Base-by-base conservation (phyloP, 2,329 filamentous ascomycete genomes). In the Monascus ruber region DNA sequence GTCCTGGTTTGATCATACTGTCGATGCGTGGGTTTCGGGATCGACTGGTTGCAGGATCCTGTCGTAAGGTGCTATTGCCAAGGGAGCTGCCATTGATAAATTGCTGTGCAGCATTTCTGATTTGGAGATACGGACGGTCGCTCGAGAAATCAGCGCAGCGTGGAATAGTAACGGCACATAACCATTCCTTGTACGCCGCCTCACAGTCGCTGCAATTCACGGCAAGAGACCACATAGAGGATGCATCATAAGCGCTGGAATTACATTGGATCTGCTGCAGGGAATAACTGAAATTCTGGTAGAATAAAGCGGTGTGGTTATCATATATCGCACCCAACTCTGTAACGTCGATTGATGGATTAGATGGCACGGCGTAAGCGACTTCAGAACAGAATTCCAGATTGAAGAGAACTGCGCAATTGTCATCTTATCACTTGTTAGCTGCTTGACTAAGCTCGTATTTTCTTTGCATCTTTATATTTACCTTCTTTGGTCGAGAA, bases 91-190 rank as follows among this genome's bases (percentile, higher is more conserved):
- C 79, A 54, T 93, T 82, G 11, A 81, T 73, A 50, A 88, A 89
- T 0, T 72, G 51, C 42, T 81, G 76, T 27, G 71, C 77, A 38
- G 86, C 73, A 53, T 89, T 91, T 34, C 91, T 82, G 17, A 73
- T 68, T 43, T 79, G 75, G 2, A 86, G 71, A 54, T 67, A 78
- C 1, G 69, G 38, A 9, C 70, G 67, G 1, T 59, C 52, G 36
- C 71, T 76, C 37, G 72, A 76, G 52, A 84, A 91, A 64, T 95
- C 89, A 54, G 85, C 81, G 66, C 91, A 98, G 26, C 88, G 83
- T 1, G 91, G 91, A 45, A 98, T 91, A 10, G 79, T 83, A 26
- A 96, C 87, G 24, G 85, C 83, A 66, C 91, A 98, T 17, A 98
- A 79, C 91, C 91, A 98, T 54, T 79, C 72, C 60, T 93, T 95